Conservation (phyloP, 176 grass and related monocot genomes). For the Ensete ventricosum region DNA sequence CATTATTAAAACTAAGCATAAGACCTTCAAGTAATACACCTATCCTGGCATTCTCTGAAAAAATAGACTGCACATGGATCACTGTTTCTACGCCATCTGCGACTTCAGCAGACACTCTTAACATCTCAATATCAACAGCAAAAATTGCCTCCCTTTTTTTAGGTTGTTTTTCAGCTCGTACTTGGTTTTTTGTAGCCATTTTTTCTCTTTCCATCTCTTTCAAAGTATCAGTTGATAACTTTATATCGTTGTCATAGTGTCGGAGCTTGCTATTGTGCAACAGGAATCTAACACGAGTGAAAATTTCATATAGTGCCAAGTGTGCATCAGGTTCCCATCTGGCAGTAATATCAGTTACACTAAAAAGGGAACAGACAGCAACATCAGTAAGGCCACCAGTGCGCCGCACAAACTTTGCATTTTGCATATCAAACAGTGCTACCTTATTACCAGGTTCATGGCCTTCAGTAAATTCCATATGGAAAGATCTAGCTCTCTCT, state of each 20-base stretch:
- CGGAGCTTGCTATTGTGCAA: conserved; percentile 49
- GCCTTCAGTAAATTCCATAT: conserved; percentile 49
- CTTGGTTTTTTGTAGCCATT: conserved; percentile 19
- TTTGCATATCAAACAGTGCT: conserved; percentile 91
- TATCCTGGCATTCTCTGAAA: conserved; percentile 96
- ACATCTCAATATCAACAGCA: conserved; percentile 76
- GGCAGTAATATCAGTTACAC: conserved; percentile 77
- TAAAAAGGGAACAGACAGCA: conserved; percentile 70
- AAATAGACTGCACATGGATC: conserved; percentile 87
- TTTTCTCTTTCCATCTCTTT: conserved; percentile 34
- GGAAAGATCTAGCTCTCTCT: conserved; percentile 80
- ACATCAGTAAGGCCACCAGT: conserved; percentile 56
- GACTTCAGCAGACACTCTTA: conserved; percentile 78
- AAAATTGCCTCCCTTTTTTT: conserved; percentile 66
- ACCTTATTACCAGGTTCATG: conserved; percentile 52
- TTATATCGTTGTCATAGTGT: conserved; percentile 36
- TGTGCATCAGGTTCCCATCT: conserved; percentile 91
- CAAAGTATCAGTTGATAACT: conserved; percentile 26
- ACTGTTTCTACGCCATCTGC: conserved; percentile 90
- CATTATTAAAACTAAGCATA: conserved; percentile 73
- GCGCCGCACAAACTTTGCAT: conserved; percentile 81
- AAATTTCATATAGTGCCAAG: conserved; percentile 67
- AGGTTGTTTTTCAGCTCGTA: conserved; percentile 35
- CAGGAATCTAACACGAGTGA: conserved; percentile 53
- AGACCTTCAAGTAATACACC: conserved; percentile 85